Evolutionary conservation across 2,329 filamentous ascomycete genomes (phyloP).

Genomic region (Paecilomyces sp.): DNA sequence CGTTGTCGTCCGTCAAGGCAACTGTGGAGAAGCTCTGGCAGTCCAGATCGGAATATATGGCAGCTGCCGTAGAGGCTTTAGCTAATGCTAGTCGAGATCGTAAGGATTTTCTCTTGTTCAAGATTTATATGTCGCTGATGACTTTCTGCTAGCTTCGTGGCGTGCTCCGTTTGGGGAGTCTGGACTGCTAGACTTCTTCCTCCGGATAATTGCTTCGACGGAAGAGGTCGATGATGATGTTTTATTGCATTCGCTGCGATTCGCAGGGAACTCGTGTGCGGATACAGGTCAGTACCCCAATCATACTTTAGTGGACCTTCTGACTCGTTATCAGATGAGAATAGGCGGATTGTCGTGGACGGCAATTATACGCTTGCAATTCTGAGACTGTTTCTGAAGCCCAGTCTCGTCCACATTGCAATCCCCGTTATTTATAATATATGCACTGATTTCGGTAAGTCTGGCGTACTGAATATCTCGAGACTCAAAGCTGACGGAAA

Average conservation of each 20-base stretch:
- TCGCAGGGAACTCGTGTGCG: constrained; percentile 40
- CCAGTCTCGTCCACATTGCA: constrained; percentile 29
- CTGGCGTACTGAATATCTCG: neutral
- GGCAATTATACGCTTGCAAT: constrained; percentile 32
- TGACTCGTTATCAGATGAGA: constrained; percentile 29
- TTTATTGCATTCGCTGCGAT: constrained; percentile 33
- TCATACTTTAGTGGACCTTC: neutral
- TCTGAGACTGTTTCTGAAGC: constrained; percentile 26
- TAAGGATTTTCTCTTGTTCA: constrained; percentile 15
- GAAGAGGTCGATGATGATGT: constrained; percentile 20
- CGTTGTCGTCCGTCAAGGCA: constrained; percentile 17
- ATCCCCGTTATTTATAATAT: constrained; percentile 41
- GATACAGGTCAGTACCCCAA: constrained; percentile 29
- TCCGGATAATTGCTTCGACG: constrained; percentile 28
- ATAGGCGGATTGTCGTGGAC: constrained; percentile 32
- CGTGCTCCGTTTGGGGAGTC: constrained; percentile 30
- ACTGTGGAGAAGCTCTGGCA: constrained; percentile 30
- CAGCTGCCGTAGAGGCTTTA: constrained; percentile 28
- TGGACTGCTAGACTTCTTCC: constrained; percentile 36
- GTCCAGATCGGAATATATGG: constrained; percentile 26
- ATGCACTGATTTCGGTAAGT: constrained; percentile 37
- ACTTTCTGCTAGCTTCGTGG: constrained; percentile 27
- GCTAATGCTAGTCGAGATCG: constrained; percentile 37
- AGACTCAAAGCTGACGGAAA: constrained; percentile 11
- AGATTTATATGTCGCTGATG: constrained; percentile 3